Base-by-base conservation (phyloP, 1,284 basidiomycete species). In the Irpex rosettiformis region DNA sequence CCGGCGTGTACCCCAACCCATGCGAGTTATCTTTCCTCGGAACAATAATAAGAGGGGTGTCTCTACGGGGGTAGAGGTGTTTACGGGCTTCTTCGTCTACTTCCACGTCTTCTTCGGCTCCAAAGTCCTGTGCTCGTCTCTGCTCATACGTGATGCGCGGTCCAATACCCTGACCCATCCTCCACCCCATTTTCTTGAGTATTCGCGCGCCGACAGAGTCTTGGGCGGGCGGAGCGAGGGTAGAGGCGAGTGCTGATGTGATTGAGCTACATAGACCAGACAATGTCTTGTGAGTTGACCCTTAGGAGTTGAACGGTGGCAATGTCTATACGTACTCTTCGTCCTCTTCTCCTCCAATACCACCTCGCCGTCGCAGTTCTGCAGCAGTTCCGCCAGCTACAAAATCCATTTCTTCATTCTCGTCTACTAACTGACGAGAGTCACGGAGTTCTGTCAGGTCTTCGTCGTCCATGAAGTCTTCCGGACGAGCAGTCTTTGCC, bases 401-500 rank as follows among this genome's bases (percentile, higher is more conserved):
- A 18, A 88, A 71, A 58, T 90, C 85, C 83, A 85, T 90, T 73
- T 86, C 81, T 33, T 91, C 87, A 21, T 84, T 83, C n/a, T 84
- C 86, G 67, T 93, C 89, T 3, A 91, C 81, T 7, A 96, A 72
- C 49, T 84, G 84, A 63, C 87, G 80, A 64, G 83, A 84, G 52
- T 93, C 91, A 42, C 81, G 83, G 61, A 90, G 72, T 62, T 93
- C 92, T 40, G 88, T 84, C n/a, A 96, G 75, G 72, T 98, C 96
- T 74, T 99, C 97, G 48, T 98, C 96, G 74, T 99, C 96, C 96
- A 99, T 99, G 72, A 94, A 98, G 71, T 98, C 96, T 70, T 98
- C 93, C 0, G 91, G 86, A 10, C 83, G 81, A 16, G 79, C 74
- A 0, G 71, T 71, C 66, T 82, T 82, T 6, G 43, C 16, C 62